phyloP scores from a whole-genome alignment of 2,329 filamentous ascomycete genomes.

The Huntiella omanensis region DNA sequence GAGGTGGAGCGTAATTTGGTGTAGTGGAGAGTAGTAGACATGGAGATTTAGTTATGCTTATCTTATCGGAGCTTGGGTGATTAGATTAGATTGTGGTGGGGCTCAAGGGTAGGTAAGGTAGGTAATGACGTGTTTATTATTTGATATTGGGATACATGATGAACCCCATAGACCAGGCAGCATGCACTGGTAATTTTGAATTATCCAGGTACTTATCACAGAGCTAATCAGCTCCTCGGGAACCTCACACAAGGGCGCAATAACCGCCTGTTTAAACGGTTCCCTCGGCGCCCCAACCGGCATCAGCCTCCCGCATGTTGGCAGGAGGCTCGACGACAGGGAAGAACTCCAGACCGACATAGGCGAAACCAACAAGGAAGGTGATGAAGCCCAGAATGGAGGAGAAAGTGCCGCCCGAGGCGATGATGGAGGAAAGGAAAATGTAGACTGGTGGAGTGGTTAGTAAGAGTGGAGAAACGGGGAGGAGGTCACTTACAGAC shows the following conservation, averaged over 20 bases:
- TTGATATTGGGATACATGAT: no score
- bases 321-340: constrained; percentile 62
- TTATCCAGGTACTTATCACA: no score
- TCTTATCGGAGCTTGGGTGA: no score
- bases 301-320: constrained; percentile 65
- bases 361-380: constrained; percentile 59
- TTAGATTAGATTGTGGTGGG: no score
- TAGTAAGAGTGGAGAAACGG: not conserved
- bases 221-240: no score
- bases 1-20: not conserved
- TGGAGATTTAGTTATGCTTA: no score
- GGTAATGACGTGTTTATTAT: no score
- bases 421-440: constrained; percentile 74
- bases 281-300: constrained; percentile 60
- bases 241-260: no score
- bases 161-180: not conserved
- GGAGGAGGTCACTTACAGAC: constrained; percentile 47
- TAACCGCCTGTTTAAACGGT: constrained; percentile 28
- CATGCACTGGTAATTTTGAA: not conserved
- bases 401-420: constrained; percentile 47
- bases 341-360: constrained; percentile 57
- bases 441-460: constrained; percentile 57
- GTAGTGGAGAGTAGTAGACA: not conserved
- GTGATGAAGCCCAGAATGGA: constrained; percentile 63
- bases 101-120: no score